phyloP scores from a whole-genome alignment of 73 alveolate genomes.

The Uronychia binucleata region DNA sequence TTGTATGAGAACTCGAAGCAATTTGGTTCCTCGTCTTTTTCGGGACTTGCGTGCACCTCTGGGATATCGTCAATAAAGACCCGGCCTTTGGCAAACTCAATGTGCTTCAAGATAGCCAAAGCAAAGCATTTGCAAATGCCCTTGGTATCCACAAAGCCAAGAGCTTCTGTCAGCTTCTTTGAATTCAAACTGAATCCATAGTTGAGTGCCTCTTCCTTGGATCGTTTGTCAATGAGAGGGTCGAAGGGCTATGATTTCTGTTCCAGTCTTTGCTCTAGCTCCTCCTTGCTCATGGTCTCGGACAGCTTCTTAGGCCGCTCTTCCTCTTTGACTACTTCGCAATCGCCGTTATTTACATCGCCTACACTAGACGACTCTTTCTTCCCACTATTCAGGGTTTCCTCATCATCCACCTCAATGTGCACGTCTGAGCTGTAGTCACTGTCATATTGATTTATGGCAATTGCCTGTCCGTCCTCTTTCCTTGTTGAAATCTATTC shows the following conservation, averaged over 20 bases:
- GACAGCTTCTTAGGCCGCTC: not conserved
- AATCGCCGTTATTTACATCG: not conserved
- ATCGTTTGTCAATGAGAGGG: conserved; percentile 14
- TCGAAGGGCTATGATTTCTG: not conserved
- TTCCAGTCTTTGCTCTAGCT: not conserved
- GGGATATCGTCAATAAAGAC: conserved; percentile 38
- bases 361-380: no score
- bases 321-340: not conserved
- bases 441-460: no score
- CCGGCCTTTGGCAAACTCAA: conserved; percentile 47
- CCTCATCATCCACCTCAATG: not conserved
- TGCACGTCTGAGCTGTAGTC: not conserved
- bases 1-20: no score
- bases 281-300: not conserved
- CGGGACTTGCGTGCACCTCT: not conserved
- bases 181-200: conserved; percentile 45
- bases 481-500: no score
- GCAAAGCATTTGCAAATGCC: conserved; percentile 55
- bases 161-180: conserved; percentile 45
- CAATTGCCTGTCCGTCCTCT: no score
- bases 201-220: conserved; percentile 28
- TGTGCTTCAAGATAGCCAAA: conserved; percentile 53
- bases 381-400: not conserved
- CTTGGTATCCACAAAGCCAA: conserved; percentile 34
- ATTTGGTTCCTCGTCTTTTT: no score